These are phyloP conservation scores for Chlamydomonas sphaeroides DNA, from an alignment of 139 green algal genomes.

Conservation along the genomic window DNA sequence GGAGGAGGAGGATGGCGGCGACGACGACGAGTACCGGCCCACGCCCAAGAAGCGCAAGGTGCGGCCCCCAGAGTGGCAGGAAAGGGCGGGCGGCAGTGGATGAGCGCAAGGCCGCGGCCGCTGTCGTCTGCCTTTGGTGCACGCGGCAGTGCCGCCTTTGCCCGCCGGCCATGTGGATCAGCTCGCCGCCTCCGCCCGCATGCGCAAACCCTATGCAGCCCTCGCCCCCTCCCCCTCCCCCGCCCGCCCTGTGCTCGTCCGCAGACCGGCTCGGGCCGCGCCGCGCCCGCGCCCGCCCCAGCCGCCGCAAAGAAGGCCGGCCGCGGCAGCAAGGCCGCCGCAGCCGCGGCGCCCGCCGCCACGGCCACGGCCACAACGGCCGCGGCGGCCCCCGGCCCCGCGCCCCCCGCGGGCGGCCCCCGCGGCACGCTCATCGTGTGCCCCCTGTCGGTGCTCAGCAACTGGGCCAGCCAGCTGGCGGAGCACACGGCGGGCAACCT, in stretches of 20 bases:
- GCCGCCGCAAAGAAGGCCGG: not conserved
- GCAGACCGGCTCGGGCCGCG: not conserved
- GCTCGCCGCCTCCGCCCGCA: too few species aligned
- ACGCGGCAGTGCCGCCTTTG: too few species aligned
- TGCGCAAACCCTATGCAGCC: not conserved
- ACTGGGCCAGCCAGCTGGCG: slow-evolving; percentile 73
- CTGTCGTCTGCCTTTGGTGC: too few species aligned
- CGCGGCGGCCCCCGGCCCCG: slow-evolving; percentile 13
- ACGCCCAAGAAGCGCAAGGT: slow-evolving; percentile 11
- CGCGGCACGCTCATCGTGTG: slow-evolving; percentile 74
- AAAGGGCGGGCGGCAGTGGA: too few species aligned
- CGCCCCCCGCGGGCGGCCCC: slow-evolving; percentile 53
- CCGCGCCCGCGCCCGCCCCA: not conserved
- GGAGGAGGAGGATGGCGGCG: not conserved
- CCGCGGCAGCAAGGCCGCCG: not conserved
- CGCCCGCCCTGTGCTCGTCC: too few species aligned
- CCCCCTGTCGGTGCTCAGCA: slow-evolving; percentile 71
- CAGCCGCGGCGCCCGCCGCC: not conserved
- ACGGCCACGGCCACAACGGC: not conserved
- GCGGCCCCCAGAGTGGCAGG: not conserved
- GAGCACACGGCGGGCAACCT: slow-evolving; percentile 69
- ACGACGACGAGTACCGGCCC: not conserved
- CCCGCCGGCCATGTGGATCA: too few species aligned
- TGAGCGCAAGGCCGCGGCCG: too few species aligned
- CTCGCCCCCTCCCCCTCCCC: not conserved